Evolutionary conservation across 768 basidiomycete species (phyloP), one percentile per base, ranked within the genome.

Genomic region (Phylloporus sp.): DNA sequence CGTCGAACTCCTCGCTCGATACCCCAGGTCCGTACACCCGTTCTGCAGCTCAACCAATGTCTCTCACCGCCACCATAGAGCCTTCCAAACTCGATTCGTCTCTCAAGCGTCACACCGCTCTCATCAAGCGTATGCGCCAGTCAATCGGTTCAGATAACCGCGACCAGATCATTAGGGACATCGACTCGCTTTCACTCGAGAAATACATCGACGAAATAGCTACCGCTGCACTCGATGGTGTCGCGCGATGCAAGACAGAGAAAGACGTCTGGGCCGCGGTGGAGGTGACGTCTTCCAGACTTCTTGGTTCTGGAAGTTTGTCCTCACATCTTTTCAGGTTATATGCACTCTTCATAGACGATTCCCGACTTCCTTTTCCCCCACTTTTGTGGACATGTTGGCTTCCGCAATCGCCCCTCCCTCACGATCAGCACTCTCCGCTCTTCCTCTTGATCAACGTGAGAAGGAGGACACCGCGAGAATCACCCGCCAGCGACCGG

Each of bases 121-220:
- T 98, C 52, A 93, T 96, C 54, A 98, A 95, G 67, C 85, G 89
- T 36, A 86, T 97, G 57, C 82, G 86, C 37, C 90, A 86, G 61
- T 89, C 90, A 15, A 75, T 98, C 59, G 87, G 85, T 14, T 62
- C 75, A 31, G 90, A 92, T 57, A 85, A 90, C 62, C 79, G 76
- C 38, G 90, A 93, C 57, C 84, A 90, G 58, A 82, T 95, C 49
- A 70, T 96, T 55, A 97, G 93, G 67, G 96, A 99, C 59, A 82
- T 96, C 53, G 86, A 93, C 52, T 77, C 86, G 0, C 76, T 99
- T 44, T 84, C 90, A 3, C 74, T 99, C 46, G 92, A 92, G 70
- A 98, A 96, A 68, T 98, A 99, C 63, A 76, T 94, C 38, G 94
- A 96, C 60, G 96, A 99, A 69, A 85, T 97, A 52, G 89, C 86